phyloP scores from a whole-genome alignment of 2,329 filamentous ascomycete species.

The Colletotrichum salicis region DNA sequence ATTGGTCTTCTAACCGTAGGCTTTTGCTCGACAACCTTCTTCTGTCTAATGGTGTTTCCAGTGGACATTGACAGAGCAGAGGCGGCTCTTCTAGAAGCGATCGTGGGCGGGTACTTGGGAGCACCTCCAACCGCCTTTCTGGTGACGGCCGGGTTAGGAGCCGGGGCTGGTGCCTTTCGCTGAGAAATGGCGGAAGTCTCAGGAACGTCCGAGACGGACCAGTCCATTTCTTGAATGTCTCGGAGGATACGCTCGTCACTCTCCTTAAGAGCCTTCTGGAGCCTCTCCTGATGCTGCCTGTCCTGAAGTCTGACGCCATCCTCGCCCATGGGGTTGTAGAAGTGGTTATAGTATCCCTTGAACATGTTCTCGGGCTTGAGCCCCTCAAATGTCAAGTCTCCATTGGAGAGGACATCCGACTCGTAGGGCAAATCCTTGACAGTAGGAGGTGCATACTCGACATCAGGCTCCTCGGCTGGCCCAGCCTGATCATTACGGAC shows the following conservation, averaged over 20 bases:
- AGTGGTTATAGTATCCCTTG: slow-evolving; percentile 71
- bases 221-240: slow-evolving; percentile 71
- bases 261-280: slow-evolving; percentile 61
- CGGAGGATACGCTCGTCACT: slow-evolving; percentile 75
- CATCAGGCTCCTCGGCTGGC: slow-evolving; percentile 71
- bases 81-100: slow-evolving; percentile 62
- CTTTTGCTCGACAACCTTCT: slow-evolving; percentile 31
- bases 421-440: slow-evolving; percentile 74
- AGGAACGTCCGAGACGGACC: slow-evolving; percentile 67
- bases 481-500: slow-evolving; percentile 65
- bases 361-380: slow-evolving; percentile 68
- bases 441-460: slow-evolving; percentile 89
- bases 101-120: slow-evolving; percentile 38
- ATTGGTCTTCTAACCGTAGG: slow-evolving; percentile 41
- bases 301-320: slow-evolving; percentile 73
- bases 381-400: slow-evolving; percentile 65
- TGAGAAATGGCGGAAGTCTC: slow-evolving; percentile 53
- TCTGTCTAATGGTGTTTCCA: slow-evolving; percentile 39
- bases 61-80: slow-evolving; percentile 59
- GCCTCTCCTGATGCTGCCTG: slow-evolving; percentile 66
- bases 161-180: slow-evolving; percentile 42
- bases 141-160: slow-evolving; percentile 35
- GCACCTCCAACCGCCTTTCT: slow-evolving; percentile 38
- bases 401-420: slow-evolving; percentile 73
- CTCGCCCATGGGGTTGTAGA: slow-evolving; percentile 72